These are phyloP conservation scores for Aspergillus transmontanensis DNA, from an alignment of 2,329 filamentous ascomycete species.

Conservation along the genomic window DNA sequence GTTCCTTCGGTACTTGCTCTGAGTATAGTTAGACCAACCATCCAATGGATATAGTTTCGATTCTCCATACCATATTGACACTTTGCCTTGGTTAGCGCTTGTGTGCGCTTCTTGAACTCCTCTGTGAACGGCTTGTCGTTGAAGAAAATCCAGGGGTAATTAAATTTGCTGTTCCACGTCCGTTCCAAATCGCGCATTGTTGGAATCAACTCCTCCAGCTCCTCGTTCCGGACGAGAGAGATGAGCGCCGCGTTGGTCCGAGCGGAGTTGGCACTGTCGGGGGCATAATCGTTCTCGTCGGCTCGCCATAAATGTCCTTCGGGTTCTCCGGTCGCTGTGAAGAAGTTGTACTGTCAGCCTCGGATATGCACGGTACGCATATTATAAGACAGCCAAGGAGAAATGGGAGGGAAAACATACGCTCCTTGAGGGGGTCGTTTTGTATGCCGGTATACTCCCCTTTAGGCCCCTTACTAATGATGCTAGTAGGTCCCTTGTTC, in stretches of 20 bases:
- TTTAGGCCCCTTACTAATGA: conserved; percentile 44
- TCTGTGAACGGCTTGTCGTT: conserved; percentile 93
- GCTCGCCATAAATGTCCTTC: conserved; percentile 73
- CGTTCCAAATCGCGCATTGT: conserved; percentile 90
- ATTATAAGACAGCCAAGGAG: not conserved
- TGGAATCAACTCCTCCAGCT: conserved; percentile 78
- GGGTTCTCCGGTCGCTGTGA: conserved; percentile 77
- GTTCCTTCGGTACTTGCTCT: conserved; percentile 90
- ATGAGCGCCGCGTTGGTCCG: conserved; percentile 93
- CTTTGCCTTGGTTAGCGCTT: conserved; percentile 82
- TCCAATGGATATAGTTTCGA: conserved; percentile 17
- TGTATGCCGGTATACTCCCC: conserved; percentile 61
- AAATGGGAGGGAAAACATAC: conserved; percentile 55
- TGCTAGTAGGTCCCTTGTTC: conserved; percentile 52
- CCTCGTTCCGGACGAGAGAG: conserved; percentile 88
- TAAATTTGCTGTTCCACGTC: conserved; percentile 98
- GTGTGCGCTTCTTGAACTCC: conserved; percentile 85
- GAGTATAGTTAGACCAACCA: conserved; percentile 28
- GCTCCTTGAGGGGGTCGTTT: conserved; percentile 82
- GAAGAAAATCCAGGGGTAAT: conserved; percentile 99
- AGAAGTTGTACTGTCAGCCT: conserved; percentile 18
- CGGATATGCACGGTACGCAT: not conserved
- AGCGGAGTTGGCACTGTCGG: conserved; percentile 72
- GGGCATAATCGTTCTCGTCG: conserved; percentile 74
- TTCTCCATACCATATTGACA: conserved; percentile 70